These are phyloP conservation scores for Berberis thunbergii DNA, from an alignment of 164 flowering plant genomes.

Conservation along the genomic window DNA sequence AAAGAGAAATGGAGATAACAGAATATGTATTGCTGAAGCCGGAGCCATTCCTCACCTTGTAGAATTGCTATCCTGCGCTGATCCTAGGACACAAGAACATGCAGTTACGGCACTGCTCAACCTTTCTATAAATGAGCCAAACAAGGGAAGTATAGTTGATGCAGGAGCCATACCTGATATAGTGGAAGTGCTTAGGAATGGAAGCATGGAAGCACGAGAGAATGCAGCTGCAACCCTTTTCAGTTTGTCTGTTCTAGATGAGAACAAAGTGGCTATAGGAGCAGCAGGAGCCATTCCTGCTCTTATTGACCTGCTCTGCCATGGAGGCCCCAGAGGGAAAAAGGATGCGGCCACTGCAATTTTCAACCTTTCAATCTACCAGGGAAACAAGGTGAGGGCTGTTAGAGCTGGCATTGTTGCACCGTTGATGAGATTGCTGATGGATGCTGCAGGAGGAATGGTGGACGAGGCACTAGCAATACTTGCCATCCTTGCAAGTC, in stretches of 20 bases:
- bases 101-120: conserved; percentile 93
- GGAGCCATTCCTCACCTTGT: conserved; percentile 84
- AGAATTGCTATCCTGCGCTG: conserved; percentile 61
- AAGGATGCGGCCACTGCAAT: conserved; percentile 97
- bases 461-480: conserved; percentile 91
- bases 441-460: conserved; percentile 88
- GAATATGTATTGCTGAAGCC: conserved; percentile 69
- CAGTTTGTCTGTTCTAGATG: conserved; percentile 83
- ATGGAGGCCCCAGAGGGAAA: conserved; percentile 85
- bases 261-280: conserved; percentile 82
- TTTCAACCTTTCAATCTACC: conserved; percentile 76
- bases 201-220: conserved; percentile 86
- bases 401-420: conserved; percentile 75
- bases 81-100: conserved; percentile 75
- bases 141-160: conserved; percentile 70
- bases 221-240: conserved; percentile 97
- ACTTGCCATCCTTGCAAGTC: conserved; percentile 69
- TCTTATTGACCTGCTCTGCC: conserved; percentile 59
- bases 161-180: conserved; percentile 84
- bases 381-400: conserved; percentile 81
- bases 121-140: conserved; percentile 76
- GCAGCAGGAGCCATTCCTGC: conserved; percentile 86
- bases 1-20: conserved; percentile 75
- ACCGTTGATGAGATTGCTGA: conserved; percentile 54
- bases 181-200: conserved; percentile 70